Conservation (phyloP, 345 rosid species). For the Bruguiera gymnorhiza region DNA sequence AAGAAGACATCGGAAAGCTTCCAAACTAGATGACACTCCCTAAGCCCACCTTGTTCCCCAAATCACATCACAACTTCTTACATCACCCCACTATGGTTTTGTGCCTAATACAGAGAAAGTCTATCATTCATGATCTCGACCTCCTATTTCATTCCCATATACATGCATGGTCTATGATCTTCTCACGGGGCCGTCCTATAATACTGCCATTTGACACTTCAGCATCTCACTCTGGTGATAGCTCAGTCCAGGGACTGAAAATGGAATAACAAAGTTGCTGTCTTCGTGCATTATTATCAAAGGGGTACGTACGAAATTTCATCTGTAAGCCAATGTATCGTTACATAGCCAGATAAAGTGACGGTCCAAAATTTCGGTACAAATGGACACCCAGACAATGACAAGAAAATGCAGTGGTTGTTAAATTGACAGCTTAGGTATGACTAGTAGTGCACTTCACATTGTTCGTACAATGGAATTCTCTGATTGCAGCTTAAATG, state of each 20-base stretch:
- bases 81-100: neutral
- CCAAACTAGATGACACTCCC: slow-evolving; percentile 34
- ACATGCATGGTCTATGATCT: neutral
- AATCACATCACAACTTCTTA: neutral
- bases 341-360: no score
- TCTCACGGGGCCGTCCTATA: slow-evolving; percentile 6
- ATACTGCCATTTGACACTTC: slow-evolving; percentile 4
- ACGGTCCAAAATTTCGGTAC: no score
- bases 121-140: slow-evolving; percentile 14
- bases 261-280: no score
- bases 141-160: neutral
- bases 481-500: no score
- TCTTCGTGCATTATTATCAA: no score
- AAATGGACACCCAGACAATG: no score
- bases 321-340: no score
- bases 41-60: slow-evolving; percentile 24
- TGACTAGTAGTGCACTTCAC: no score
- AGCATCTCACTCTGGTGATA: neutral
- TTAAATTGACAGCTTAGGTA: no score
- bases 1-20: slow-evolving; percentile 27
- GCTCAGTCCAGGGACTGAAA: neutral
- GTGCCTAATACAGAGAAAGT: slow-evolving; percentile 11
- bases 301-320: no score
- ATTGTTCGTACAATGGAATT: no score
- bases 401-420: no score